Evolutionary conservation across 352 stramenopile species (phyloP).

Genomic region (Pythium sukuiense): DNA sequence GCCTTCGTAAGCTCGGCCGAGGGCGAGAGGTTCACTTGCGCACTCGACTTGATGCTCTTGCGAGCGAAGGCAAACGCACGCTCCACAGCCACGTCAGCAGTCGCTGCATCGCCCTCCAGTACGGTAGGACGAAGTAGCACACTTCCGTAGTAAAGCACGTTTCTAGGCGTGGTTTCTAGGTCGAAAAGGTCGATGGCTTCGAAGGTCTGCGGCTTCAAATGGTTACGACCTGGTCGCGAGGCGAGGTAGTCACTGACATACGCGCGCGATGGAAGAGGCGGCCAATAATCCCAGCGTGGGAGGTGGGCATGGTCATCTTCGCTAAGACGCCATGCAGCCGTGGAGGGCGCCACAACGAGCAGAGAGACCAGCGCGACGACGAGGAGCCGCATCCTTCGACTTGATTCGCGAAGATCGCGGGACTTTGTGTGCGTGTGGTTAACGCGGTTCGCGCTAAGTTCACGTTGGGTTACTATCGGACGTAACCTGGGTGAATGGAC

Average conservation of each 20-base stretch:
- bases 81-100: constrained; percentile 42
- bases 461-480: neutral
- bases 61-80: constrained; percentile 44
- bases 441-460: neutral
- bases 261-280: constrained; percentile 37
- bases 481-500: no score
- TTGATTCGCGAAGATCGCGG: neutral
- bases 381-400: neutral
- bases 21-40: constrained; percentile 43
- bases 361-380: neutral
- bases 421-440: neutral
- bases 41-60: constrained; percentile 36
- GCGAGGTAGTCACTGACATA: constrained; percentile 62
- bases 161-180: constrained; percentile 29
- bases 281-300: constrained; percentile 69
- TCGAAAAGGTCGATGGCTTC: constrained; percentile 62
- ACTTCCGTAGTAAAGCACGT: constrained; percentile 64
- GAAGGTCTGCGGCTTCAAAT: constrained; percentile 52
- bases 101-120: constrained; percentile 28
- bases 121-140: constrained; percentile 46
- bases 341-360: neutral
- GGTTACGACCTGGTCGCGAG: constrained; percentile 46
- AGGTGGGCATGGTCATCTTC: constrained; percentile 11
- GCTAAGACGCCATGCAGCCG: neutral
- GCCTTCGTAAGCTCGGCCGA: constrained; percentile 34